Conservation (phyloP, 1,139 yeast genomes). For the Hemisphaericaspora subhashii region DNA sequence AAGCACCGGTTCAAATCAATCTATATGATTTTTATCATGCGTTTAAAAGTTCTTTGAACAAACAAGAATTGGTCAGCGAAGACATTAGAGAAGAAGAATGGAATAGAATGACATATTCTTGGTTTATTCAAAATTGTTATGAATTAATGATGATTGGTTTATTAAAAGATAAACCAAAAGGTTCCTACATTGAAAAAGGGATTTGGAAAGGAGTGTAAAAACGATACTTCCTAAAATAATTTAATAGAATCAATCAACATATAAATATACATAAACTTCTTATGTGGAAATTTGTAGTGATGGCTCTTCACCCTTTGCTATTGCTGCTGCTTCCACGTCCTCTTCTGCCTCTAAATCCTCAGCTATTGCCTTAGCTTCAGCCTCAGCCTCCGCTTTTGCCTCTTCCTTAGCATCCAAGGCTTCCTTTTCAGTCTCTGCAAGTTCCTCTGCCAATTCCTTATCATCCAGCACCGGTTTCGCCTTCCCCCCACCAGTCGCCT, state of each 20-base stretch:
- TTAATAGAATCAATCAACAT: too few species aligned
- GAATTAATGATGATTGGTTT: conserved; percentile 43
- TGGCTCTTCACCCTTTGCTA: too few species aligned
- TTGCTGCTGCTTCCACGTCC: conserved; percentile 12
- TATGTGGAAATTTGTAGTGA: not conserved
- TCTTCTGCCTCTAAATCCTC: conserved; percentile 10
- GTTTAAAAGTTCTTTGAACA: conserved; percentile 57
- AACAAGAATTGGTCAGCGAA: conserved; percentile 18
- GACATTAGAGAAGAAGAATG: conserved; percentile 32
- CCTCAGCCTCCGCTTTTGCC: conserved; percentile 10
- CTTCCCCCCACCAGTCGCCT: conserved; percentile 1
- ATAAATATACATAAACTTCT: not conserved
- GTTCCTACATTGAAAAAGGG: conserved; percentile 46
- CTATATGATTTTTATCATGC: conserved; percentile 76
- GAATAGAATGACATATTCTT: conserved; percentile 40
- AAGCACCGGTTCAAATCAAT: conserved; percentile 74
- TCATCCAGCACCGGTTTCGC: conserved; percentile 5
- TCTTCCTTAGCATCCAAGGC: conserved; percentile 15
- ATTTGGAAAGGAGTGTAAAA: conserved; percentile 41
- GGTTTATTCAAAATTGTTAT: conserved; percentile 46
- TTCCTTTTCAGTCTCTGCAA: too few species aligned
- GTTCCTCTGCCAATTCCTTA: conserved; percentile 12
- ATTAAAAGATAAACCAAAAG: conserved; percentile 43
- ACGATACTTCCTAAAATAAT: not conserved
- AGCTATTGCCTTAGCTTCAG: not conserved